Conservation (phyloP, 2,329 filamentous ascomycete genomes). For the Erysiphe pulchra region DNA sequence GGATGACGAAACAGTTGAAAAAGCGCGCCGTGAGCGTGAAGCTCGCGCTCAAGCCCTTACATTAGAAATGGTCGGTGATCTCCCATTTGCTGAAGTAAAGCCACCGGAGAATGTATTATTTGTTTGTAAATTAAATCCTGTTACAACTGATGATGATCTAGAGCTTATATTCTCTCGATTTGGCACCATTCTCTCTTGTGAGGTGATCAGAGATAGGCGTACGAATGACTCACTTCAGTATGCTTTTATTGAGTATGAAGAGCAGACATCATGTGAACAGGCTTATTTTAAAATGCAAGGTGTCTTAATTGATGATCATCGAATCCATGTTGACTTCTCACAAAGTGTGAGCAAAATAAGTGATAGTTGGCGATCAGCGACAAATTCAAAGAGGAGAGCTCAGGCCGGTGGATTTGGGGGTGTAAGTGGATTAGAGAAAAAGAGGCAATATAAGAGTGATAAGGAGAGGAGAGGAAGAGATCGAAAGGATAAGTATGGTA, state of each 20-base stretch:
- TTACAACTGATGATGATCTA: constrained; percentile 65
- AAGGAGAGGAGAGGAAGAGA: constrained; percentile 14
- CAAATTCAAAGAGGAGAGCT: constrained; percentile 50
- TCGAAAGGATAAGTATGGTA: constrained; percentile 34
- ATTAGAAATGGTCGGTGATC: constrained; percentile 88
- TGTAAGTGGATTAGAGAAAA: constrained; percentile 66
- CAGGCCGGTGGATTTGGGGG: constrained; percentile 66
- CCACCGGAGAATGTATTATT: constrained; percentile 94
- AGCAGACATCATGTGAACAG: constrained; percentile 76
- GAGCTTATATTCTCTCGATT: constrained; percentile 94
- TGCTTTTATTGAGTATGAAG: constrained; percentile 89
- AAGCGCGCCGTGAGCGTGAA: constrained; percentile 60
- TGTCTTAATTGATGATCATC: constrained; percentile 85
- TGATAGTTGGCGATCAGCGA: constrained; percentile 66
- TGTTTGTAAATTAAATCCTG: constrained; percentile 93
- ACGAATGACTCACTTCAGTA: constrained; percentile 93
- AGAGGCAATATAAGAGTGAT: constrained; percentile 53
- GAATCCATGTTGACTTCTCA: constrained; percentile 96
- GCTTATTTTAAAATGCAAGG: constrained; percentile 99
- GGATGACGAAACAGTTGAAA: constrained; percentile 58
- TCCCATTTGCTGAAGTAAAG: constrained; percentile 92
- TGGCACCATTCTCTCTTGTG: constrained; percentile 80
- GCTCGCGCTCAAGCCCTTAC: constrained; percentile 84
- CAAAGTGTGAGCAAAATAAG: constrained; percentile 79
- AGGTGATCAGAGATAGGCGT: constrained; percentile 82